phyloP scores from a whole-genome alignment of 23 red algal genomes.

The Gracilaria gracilis region DNA sequence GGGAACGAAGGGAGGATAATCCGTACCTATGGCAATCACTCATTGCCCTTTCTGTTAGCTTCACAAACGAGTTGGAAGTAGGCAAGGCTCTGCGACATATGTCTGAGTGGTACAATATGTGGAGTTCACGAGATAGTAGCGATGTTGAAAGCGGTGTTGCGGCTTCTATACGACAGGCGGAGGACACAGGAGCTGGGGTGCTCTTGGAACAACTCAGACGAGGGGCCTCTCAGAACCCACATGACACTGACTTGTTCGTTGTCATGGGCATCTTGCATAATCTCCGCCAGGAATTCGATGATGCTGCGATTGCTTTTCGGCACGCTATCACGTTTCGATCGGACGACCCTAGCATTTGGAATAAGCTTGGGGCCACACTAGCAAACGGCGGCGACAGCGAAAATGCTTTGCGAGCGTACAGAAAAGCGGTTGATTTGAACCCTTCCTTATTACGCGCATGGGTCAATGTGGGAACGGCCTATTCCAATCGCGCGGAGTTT shows the following conservation, averaged over 20 bases:
- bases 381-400: conserved; percentile 84
- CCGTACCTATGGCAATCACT: conserved; percentile 74
- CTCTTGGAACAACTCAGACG: conserved; percentile 33
- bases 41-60: conserved; percentile 87
- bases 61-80: conserved; percentile 90
- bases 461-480: conserved; percentile 98
- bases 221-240: conserved; percentile 17
- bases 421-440: conserved; percentile 85
- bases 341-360: conserved; percentile 87
- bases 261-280: conserved; percentile 92
- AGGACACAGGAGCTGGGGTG: conserved; percentile 21
- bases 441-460: conserved; percentile 87
- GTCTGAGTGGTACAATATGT: conserved; percentile 75
- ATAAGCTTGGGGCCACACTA: conserved; percentile 94
- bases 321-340: conserved; percentile 77
- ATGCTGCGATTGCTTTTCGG: conserved; percentile 72
- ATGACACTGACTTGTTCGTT: conserved; percentile 71
- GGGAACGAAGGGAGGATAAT: conserved; percentile 47
- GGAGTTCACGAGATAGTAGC: not conserved
- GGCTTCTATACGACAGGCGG: not conserved
- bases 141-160: conserved; percentile 16
- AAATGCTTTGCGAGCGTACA: conserved; percentile 92
- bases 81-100: conserved; percentile 75
- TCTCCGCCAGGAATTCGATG: conserved; percentile 81
- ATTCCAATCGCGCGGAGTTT: conserved; percentile 84